These are phyloP conservation scores for Phytophthora constricta DNA, from an alignment of 352 stramenopile species.

Conservation along the genomic window DNA sequence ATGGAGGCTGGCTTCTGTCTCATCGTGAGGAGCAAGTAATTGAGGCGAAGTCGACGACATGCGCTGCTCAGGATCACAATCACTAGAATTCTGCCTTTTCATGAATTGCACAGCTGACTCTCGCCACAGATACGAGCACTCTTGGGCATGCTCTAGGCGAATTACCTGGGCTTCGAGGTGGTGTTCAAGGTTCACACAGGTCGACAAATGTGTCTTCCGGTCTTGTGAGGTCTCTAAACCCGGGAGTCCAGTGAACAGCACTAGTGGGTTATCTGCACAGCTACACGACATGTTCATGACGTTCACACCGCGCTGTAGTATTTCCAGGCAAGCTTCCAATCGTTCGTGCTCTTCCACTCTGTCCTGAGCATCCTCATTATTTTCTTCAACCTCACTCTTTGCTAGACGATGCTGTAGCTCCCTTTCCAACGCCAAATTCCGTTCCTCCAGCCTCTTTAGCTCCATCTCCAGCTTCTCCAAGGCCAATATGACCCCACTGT, in stretches of 20 bases:
- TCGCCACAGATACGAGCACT: conserved; percentile 31
- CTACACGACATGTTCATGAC: conserved; percentile 28
- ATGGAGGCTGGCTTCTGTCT: not conserved
- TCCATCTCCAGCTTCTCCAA: conserved; percentile 36
- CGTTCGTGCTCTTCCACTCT: conserved; percentile 3
- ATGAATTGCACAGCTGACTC: conserved; percentile 31
- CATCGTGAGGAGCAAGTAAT: not conserved
- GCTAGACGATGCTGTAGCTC: conserved; percentile 17
- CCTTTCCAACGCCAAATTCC: conserved; percentile 31
- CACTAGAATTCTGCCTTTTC: conserved; percentile 9
- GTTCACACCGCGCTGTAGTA: conserved; percentile 25
- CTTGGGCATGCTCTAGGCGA: conserved; percentile 31
- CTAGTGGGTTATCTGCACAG: conserved; percentile 28
- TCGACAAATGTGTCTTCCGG: conserved; percentile 3
- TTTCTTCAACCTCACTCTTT: conserved; percentile 4
- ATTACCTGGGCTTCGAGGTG: conserved; percentile 30
- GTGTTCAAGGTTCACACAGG: conserved; percentile 38
- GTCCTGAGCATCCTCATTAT: not conserved
- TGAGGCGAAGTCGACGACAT: conserved; percentile 1
- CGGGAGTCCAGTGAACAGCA: conserved; percentile 18
- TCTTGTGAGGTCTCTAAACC: too few relatives aligned
- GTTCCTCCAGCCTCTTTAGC: conserved; percentile 26
- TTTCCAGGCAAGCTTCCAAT: conserved; percentile 26
- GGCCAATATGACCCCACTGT: conserved; percentile 4
- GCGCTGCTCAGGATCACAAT: not conserved